Evolutionary conservation across 2,329 filamentous ascomycete species (phyloP).

Genomic region (Raffaelea arxii): DNA sequence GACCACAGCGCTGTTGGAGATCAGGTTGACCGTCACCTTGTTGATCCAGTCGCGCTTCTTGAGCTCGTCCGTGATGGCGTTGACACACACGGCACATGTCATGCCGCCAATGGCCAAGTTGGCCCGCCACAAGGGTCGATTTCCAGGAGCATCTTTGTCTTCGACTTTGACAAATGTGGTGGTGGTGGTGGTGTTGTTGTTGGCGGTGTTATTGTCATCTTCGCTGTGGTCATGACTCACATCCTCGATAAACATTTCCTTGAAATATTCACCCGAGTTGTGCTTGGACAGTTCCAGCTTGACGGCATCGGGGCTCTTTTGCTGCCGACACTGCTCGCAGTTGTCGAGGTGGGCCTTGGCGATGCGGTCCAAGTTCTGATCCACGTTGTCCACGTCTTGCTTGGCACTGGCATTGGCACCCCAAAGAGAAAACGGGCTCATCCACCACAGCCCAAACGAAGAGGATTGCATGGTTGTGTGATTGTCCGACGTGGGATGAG

Average conservation of each 20-base stretch:
- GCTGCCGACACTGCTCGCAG: slow-evolving; percentile 30
- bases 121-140: slow-evolving; percentile 33
- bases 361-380: slow-evolving; percentile 1
- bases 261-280: neutral
- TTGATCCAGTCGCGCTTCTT: slow-evolving; percentile 48
- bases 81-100: slow-evolving; percentile 62
- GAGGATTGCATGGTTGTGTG: too few relatives aligned
- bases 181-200: neutral
- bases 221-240: neutral
- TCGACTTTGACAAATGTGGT: slow-evolving; percentile 25
- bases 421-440: too few relatives aligned
- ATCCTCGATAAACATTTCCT: neutral
- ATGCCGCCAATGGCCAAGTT: slow-evolving; percentile 59
- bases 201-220: neutral
- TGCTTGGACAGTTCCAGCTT: slow-evolving; percentile 1
- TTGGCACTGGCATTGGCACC: too few relatives aligned
- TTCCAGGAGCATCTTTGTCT: slow-evolving; percentile 19
- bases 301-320: neutral
- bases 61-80: slow-evolving; percentile 51
- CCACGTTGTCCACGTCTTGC: neutral
- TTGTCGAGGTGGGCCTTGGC: slow-evolving; percentile 28
- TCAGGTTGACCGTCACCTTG: slow-evolving; percentile 51
- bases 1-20: slow-evolving; percentile 57
- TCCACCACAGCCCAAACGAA: too few relatives aligned
- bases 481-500: too few relatives aligned